These are phyloP conservation scores for Cubamyces sp. DNA, from an alignment of 768 basidiomycete genomes.

Conservation along the genomic window DNA sequence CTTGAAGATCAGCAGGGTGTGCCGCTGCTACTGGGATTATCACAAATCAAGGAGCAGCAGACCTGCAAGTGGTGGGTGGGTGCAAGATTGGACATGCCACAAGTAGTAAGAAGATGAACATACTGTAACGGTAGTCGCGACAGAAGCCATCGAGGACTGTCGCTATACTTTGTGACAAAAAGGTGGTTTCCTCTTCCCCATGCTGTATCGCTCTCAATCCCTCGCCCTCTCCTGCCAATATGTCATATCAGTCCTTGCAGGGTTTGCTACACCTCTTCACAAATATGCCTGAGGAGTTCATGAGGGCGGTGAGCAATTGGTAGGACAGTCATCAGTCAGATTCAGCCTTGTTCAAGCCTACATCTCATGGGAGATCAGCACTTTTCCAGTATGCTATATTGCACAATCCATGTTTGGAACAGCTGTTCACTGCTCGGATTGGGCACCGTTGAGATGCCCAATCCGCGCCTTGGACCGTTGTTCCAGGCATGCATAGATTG, in stretches of 20 bases:
- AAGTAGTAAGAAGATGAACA: not conserved
- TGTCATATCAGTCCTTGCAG: too few species aligned
- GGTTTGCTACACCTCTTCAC: too few species aligned
- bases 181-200: not conserved
- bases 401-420: conserved; percentile 9
- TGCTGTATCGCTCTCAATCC: not conserved
- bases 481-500: conserved; percentile 1
- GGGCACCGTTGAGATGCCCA: conserved; percentile 7
- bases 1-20: too few species aligned
- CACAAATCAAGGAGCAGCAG: not conserved
- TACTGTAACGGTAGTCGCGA: conserved; percentile 1
- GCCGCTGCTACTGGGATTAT: too few species aligned
- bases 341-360: not conserved
- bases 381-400: not conserved
- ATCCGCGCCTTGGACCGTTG: conserved; percentile 14
- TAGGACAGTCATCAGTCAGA: not conserved
- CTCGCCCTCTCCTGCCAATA: not conserved
- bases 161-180: not conserved
- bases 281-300: too few species aligned
- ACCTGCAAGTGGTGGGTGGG: not conserved
- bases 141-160: not conserved
- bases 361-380: not conserved
- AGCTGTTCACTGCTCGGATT: conserved; percentile 13
- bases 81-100: not conserved
- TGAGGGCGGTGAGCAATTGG: not conserved